Evolutionary conservation across 495 filamentous ascomycete genomes (phyloP), one percentile per base, ranked within the genome.

Genomic region (Hypoxylon cercidicola): DNA sequence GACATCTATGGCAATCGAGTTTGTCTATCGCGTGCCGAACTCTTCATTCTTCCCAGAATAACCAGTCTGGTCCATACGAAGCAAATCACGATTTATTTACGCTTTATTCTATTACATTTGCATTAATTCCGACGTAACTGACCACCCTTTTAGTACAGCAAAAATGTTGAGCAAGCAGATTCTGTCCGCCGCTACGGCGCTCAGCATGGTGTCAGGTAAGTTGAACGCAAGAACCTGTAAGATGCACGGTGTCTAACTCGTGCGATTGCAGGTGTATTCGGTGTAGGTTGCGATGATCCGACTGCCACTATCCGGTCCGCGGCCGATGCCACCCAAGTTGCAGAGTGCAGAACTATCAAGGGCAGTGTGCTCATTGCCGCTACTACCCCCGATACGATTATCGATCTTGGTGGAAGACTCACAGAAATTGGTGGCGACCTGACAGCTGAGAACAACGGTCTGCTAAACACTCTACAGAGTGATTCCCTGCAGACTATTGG

Each of bases 101-200:
- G 6, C 44, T 40, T 18, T 8, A 47, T 16, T 41, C 10, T 45
- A 20, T 20, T 1, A 57, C 28, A 43, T 58, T 12, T 37, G n/a
- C 32, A 20, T 37, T 10, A 12, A n/a, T 50, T 39, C 35, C 8
- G 12, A 15, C 19, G 16, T 45, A 48, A 28, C 56, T 66, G 15
- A 66, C 55, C 23, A 46, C 39, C 47, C 4, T 5, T 39, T 28
- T 66, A 73, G 74, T 73, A 62, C 52, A 60, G 67, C 84, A 83
- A 73, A 73, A 74, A 97, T 98, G 94, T 84, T 88, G 74, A 82
- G 88, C 80, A 79, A 85, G 79, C 86, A 88, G 73, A 83, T 92
- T 78, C 74, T 93, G 62, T 82, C 96, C 69, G 89, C 91, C 74
- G 85, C 86, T 41, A 77, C 93, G 77, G 92, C 89, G 64, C 80